Base-by-base conservation (phyloP, 2,329 filamentous ascomycete species). In the Cladophialophora psammophila region DNA sequence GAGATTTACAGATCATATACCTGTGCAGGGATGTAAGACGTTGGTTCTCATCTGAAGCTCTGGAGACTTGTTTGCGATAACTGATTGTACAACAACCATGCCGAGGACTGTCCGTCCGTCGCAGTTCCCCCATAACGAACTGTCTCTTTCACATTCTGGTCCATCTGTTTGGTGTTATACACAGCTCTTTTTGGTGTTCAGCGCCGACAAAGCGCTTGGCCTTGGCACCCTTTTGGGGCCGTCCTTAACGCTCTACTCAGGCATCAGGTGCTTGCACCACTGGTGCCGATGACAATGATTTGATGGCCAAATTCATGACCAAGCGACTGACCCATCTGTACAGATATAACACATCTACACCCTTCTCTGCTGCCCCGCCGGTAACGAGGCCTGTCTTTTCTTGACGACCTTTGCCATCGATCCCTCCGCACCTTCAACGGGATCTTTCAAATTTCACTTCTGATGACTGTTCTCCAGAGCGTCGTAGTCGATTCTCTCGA, bases 401-500 rank as follows among this genome's bases (percentile, higher is more conserved):
- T 26, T 26, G 26, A 26, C 26, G 26, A 26, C 26, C 26, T 26
- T 15, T 3, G 36, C 36, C 36, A 40, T 10, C 36, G 36, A 15
- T 5, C 12, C 36, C 36, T 40, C 9, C 12, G 4, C 12, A 40
- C 36, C 10, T 10, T 15, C 12, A 40, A 40, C 12, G 13, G 13
- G 15, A n/a, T 7, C n/a, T 42, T 42, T 56, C 34, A 56, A 9
- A 0, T n/a, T 3, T 36, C 18, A 56, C 18, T 36, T 56, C 31
- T 53, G 10, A 40, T 61, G 6, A 53, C 45, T 40, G 15, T 50
- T 35, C 45, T 65, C 55, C 36, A 26, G 53, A 36, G 53, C 57
- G 3, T 54, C 50, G 34, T 65, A 65, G 32, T 65, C 63, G 26
- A 65, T 65, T 56, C 63, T 65, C 34, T 54, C 63, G 0, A 65